Base-by-base conservation (phyloP, 2,329 filamentous ascomycete genomes). In the Davidsoniella neocaledoniae region DNA sequence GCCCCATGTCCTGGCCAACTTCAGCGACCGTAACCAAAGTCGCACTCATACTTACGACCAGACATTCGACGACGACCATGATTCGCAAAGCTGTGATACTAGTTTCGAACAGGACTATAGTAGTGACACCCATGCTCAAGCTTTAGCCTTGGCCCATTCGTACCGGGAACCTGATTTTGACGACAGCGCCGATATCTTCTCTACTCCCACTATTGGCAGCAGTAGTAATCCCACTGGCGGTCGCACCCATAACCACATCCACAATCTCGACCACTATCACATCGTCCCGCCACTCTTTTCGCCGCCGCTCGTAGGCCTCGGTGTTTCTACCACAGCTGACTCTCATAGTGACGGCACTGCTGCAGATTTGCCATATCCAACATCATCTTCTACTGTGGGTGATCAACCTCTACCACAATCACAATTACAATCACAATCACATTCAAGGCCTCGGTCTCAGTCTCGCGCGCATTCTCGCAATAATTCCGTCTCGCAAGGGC, bases 381-480 rank as follows among this genome's bases (percentile, higher is more conserved):
- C 29, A 39, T 25, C 44, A 39, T 23, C 17, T 33, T 33, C 29
- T 33, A 12, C 29, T 12, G 29, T 33, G 29, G 29, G 29, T 33
- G 29, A 12, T 4, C 4, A 33, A 9, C 29, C 29, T 6, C 29
- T 33, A 12, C 29, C 29, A 33, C 29, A 33, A 9, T 33, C 4
- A 29, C 26, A 29, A 7, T 17, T 9, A 33, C 29, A 33, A 9
- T 33, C 33, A 33, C 29, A 33, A 9, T 33, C 29, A 33, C 29
- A 33, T 10, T 19, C 40, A 21, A 26, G 5, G 43, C 33, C 44
- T 26, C 41, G 26, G 8, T 25, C 36, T n/a, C 43, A 37, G 39
- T 50, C 49, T 40, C 40, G 50, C 8, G 25, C 45, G 16, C 45
- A 52, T 52, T 52, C 50, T 46, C 50, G 50, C 21, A 46, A 46